Evolutionary conservation across 1,139 yeast species (phyloP).

Genomic region (Hyphopichia khmerensis): DNA sequence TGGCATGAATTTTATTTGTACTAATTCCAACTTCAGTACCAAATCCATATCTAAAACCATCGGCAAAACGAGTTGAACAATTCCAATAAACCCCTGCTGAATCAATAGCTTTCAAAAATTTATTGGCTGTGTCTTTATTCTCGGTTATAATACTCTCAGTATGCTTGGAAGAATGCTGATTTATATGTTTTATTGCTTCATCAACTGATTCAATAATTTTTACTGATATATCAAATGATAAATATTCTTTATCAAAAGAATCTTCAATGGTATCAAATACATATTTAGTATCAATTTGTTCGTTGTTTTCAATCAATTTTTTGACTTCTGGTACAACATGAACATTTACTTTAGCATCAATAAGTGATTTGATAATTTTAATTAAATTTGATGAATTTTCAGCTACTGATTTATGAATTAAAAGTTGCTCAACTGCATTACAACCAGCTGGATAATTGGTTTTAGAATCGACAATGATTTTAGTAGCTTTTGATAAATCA

Average conservation of each 20-base stretch:
- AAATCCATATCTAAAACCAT: constrained; percentile 96
- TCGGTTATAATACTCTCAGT: constrained; percentile 92
- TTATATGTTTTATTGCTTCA: constrained; percentile 81
- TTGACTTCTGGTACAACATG: constrained; percentile 62
- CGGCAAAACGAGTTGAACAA: constrained; percentile 95
- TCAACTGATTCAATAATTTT: constrained; percentile 55
- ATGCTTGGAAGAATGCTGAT: constrained; percentile 90
- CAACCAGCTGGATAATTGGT: constrained; percentile 98
- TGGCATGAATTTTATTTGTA: constrained; percentile 93
- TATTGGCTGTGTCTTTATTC: constrained; percentile 63
- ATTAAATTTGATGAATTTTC: constrained; percentile 34
- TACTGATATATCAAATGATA: constrained; percentile 80
- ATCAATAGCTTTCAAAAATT: constrained; percentile 81
- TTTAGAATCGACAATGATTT: constrained; percentile 79
- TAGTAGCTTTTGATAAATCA: constrained; percentile 71
- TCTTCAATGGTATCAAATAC: constrained; percentile 42
- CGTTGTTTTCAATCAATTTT: constrained; percentile 9
- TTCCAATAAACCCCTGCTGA: constrained; percentile 99
- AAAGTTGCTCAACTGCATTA: constrained; percentile 88
- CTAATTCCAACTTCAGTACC: constrained; percentile 99
- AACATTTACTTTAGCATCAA: constrained; percentile 67
- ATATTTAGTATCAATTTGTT: constrained; percentile 12
- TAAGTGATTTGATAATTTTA: constrained; percentile 46
- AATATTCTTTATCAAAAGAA: constrained; percentile 81
- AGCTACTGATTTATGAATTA: constrained; percentile 59